Base-by-base conservation (phyloP, 768 basidiomycete species). In the Clitopilus passeckerianus region DNA sequence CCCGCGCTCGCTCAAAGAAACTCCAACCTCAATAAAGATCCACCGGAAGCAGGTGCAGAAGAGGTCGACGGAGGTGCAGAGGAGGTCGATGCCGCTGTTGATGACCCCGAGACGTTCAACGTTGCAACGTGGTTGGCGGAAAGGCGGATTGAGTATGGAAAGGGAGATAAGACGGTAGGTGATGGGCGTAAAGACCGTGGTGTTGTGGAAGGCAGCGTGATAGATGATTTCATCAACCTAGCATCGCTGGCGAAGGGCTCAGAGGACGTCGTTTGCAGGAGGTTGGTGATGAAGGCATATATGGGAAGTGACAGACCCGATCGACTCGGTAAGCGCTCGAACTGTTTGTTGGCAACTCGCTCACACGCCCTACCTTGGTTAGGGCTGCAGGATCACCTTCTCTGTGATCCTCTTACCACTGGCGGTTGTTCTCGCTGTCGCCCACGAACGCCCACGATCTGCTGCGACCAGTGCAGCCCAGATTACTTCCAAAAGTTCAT, bases 401-500 rank as follows among this genome's bases (percentile, higher is more conserved):
- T 41, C 41, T 62, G 61, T 18, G 58, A 62, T 34, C n/a, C 18
- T 3, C 53, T 33, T 16, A 1, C 46, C 5, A 1, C 30, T 23
- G 37, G 41, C 16, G 58, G 61, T 14, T 62, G 61, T 53, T 6
- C 35, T 37, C 34, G 58, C 20, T 62, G 61, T 34, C 41, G 54
- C 7, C 61, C 61, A 1, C 24, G 53, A 50, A 23, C 15, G 9
- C 3, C 34, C 5, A 18, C 18, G 14, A 50, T 57, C 33, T 62
- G 61, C 34, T 62, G 61, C 30, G 58, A 62, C 53, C 23, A 56
- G 34, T 62, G 61, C 53, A 34, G 43, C n/a, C 58, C 61, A 5
- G 33, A 50, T 1, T 56, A 16, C n/a, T 62, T 62, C 34, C 18
- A 62, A n/a, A 44, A 57, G 20, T 59, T 20, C 56, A 20, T 20